A percentile compares a stretch with the other conserved stretches of the same genome.
Conservation (phyloP, 768 basidiomycete genomes). For the Amanita exitialis region DNA sequence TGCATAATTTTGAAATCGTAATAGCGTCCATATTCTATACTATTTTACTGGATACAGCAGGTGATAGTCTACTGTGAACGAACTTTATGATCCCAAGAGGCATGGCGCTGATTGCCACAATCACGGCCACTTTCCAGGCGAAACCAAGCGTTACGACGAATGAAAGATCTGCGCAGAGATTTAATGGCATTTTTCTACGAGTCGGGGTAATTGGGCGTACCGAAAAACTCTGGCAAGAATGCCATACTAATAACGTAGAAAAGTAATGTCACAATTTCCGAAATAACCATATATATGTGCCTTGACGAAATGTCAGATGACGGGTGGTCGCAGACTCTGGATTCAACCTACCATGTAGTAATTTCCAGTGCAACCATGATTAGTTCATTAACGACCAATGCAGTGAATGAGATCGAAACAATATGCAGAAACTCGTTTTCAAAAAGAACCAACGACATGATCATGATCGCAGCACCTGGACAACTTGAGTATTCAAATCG, state of each 20-base stretch:
- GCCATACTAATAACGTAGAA: constrained; percentile 88
- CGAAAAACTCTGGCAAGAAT: constrained; percentile 95
- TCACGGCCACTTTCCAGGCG: constrained; percentile 90
- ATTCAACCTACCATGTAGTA: constrained; percentile 71
- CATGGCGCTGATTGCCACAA: constrained; percentile 88
- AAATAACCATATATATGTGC: constrained; percentile 93
- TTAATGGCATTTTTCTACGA: constrained; percentile 1
- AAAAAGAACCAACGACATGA: constrained; percentile 91
- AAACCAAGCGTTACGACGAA: constrained; percentile 87
- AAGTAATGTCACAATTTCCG: constrained; percentile 80
- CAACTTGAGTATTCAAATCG: background rate
- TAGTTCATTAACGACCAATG: constrained; percentile 90
- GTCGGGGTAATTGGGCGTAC: constrained; percentile 34
- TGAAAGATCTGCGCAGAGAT: constrained; percentile 55
- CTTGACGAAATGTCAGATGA: constrained; percentile 24
- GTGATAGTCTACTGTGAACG: constrained; percentile 77
- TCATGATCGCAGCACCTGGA: constrained; percentile 94
- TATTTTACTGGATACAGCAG: constrained; percentile 90
- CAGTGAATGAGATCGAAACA: constrained; percentile 96
- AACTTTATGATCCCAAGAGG: constrained; percentile 89
- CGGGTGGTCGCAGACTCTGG: background rate
- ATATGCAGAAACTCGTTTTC: constrained; percentile 98
- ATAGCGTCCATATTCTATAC: constrained; percentile 26
- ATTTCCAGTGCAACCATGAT: constrained; percentile 99
- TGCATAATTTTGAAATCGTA: background rate